Evolutionary conservation across 371 early-diverging fungal genomes (phyloP), one percentile per base, ranked within the genome.

Genomic region (Mortierella sp.): DNA sequence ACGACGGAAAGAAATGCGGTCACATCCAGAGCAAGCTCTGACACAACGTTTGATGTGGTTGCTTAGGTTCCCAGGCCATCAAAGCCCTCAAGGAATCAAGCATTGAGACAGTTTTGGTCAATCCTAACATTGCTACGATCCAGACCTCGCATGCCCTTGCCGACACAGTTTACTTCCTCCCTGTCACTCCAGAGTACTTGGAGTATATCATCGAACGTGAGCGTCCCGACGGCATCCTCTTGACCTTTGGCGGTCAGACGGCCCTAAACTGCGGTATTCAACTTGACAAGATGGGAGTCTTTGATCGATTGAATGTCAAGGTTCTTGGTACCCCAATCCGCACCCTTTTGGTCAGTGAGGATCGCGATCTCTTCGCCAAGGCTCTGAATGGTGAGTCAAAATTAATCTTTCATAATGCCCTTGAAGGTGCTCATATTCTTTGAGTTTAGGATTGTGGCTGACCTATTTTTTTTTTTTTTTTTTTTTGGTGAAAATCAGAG

Each of bases 121-220:
- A 98, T 82, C 98, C 98, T 64, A 98, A 98, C 82, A 98, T 98
- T 80, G 98, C 98, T 26, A 98, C 98, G 15, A 94, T 97, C 64
- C 98, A 98, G 86, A 98, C 98, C n/a, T 93, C 93, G 47, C 90
- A 95, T 70, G 93, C 91, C 43, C 86, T 98, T 45, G 98, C 98
- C 4, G 96, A 96, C 82, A 87, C 88, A 55, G 96, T 96, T 46
- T 98, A 97, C 88, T 98, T 98, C 80, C 77, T 97, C 51, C 98
- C 98, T 21, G 94, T 97, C 68, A 96, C 94, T 25, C 91, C 97
- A n/a, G 94, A 96, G 74, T 96, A 91, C 67, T 87, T 98, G 58
- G 89, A 88, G 66, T 89, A 96, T 75, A 93, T 98, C 57, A 89
- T 98, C 70, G 89, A 95, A 80, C 84, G 90, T 55, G 98, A 98